These are phyloP conservation scores for Sporobolus alterniflorus DNA, from an alignment of 202 grass and related monocot species.

Conservation along the genomic window DNA sequence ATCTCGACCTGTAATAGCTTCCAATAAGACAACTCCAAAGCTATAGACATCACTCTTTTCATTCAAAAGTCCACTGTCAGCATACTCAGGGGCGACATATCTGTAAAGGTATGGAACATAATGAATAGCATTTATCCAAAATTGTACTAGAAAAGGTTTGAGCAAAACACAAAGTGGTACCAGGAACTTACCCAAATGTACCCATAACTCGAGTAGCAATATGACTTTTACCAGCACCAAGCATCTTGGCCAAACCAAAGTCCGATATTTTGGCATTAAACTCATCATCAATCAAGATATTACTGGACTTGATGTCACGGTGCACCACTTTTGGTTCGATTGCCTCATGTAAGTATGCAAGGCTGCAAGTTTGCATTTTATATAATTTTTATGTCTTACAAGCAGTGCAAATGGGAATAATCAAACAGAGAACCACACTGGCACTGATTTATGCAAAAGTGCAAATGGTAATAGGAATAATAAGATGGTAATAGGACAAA, in stretches of 20 bases:
- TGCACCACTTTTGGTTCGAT: slow-evolving; percentile 99
- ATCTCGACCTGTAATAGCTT: slow-evolving; percentile 98
- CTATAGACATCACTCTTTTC: slow-evolving; percentile 99
- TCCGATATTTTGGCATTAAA: slow-evolving; percentile 97
- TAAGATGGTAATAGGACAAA: slow-evolving; percentile 4
- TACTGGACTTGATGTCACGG: slow-evolving; percentile 95
- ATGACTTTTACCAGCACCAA: slow-evolving; percentile 98
- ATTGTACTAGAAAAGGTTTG: slow-evolving; percentile 3
- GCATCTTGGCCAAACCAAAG: slow-evolving; percentile 97
- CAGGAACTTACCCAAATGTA: slow-evolving; percentile 88
- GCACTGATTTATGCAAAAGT: background rate
- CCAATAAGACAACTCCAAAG: slow-evolving; percentile 96
- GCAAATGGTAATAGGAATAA: background rate
- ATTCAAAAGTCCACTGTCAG: slow-evolving; percentile 94
- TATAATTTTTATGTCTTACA: slow-evolving; percentile 31
- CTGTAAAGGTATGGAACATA: slow-evolving; percentile 40
- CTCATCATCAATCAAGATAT: slow-evolving; percentile 95
- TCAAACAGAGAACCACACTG: background rate
- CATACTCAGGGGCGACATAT: slow-evolving; percentile 98
- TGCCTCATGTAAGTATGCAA: slow-evolving; percentile 96
- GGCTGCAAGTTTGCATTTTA: slow-evolving; percentile 50
- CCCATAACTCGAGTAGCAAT: slow-evolving; percentile 99
- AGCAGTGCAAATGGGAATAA: background rate
- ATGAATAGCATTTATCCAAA: background rate
- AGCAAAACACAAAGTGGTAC: background rate